Evolutionary conservation across 768 basidiomycete genomes (phyloP).

Genomic region (Lepiota venenata): DNA sequence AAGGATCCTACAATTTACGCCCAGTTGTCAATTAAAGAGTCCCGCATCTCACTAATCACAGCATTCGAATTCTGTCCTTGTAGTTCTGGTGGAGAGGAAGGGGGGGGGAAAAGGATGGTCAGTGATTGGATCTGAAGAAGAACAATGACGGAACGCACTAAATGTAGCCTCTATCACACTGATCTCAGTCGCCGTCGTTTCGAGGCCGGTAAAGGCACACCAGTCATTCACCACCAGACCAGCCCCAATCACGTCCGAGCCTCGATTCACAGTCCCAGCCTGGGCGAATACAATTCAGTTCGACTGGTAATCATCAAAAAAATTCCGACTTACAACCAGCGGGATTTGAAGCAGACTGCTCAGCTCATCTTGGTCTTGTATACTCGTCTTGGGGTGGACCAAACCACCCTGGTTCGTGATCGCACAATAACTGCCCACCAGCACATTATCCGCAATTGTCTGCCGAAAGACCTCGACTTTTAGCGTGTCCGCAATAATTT

Average conservation of each 20-base stretch:
- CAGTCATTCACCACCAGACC: constrained; percentile 99
- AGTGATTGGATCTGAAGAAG: neutral
- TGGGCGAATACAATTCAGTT: constrained; percentile 24
- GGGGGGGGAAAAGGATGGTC: no score
- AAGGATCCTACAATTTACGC: constrained; percentile 41
- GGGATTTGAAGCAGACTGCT: constrained; percentile 93
- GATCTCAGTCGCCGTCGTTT: constrained; percentile 99
- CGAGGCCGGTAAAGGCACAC: constrained; percentile 98
- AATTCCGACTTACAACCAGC: constrained; percentile 70
- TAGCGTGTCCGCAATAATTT: constrained; percentile 98
- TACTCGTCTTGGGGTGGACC: constrained; percentile 95
- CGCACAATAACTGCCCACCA: constrained; percentile 94
- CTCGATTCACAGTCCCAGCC: constrained; percentile 98
- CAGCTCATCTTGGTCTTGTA: constrained; percentile 97
- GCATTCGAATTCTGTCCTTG: constrained; percentile 82
- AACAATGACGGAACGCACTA: constrained; percentile 54
- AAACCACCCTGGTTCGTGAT: constrained; percentile 97
- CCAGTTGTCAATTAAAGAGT: constrained; percentile 90
- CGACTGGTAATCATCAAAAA: neutral
- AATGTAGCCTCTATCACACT: constrained; percentile 97
- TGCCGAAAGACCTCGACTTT: constrained; percentile 99
- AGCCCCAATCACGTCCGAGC: constrained; percentile 96
- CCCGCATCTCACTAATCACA: constrained; percentile 89
- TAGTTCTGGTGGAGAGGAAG: constrained; percentile 57
- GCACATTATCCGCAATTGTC: constrained; percentile 93